Evolutionary conservation across 2,329 filamentous ascomycete species (phyloP).

Genomic region (Colletotrichum magnum): DNA sequence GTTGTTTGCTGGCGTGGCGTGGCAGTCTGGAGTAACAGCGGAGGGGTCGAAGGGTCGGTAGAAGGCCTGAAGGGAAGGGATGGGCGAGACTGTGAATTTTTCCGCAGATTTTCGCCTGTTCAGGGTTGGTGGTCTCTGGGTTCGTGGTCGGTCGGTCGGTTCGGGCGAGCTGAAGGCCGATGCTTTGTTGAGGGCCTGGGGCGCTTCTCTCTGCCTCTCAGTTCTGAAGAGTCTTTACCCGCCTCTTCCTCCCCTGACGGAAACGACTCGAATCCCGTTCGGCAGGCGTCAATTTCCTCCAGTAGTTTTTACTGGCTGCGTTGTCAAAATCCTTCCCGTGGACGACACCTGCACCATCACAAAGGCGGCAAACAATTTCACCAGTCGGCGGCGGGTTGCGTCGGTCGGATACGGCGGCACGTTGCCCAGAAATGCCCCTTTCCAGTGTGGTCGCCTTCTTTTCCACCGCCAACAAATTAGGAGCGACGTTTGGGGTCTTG

Average conservation of each 20-base stretch:
- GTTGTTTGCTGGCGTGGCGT: constrained; percentile 14
- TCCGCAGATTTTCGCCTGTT: background rate
- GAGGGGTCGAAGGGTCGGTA: background rate
- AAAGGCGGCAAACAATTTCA: background rate
- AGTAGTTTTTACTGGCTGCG: background rate
- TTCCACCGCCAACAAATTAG: background rate
- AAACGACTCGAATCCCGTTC: background rate
- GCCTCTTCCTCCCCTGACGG: constrained; percentile 4
- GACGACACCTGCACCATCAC: too few relatives aligned
- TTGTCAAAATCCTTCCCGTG: constrained; percentile 2
- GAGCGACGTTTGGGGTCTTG: constrained; percentile 4
- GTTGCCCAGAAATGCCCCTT: constrained; percentile 18
- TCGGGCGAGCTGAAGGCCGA: background rate
- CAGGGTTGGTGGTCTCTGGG: background rate
- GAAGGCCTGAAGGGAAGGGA: background rate
- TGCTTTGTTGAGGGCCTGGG: background rate
- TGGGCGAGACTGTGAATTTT: background rate
- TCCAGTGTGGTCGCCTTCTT: background rate
- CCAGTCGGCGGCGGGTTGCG: background rate
- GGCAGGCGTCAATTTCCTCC: background rate
- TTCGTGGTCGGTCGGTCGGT: constrained; percentile 8
- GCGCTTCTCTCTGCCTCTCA: background rate
- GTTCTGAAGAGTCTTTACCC: background rate
- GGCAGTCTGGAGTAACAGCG: constrained; percentile 2
- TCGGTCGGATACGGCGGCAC: constrained; percentile 30